A percentile compares a stretch with the other conserved stretches of the same genome.
Evolutionary conservation across 352 stramenopile species (phyloP).

Genomic region (Globisporangium iwayamae): DNA sequence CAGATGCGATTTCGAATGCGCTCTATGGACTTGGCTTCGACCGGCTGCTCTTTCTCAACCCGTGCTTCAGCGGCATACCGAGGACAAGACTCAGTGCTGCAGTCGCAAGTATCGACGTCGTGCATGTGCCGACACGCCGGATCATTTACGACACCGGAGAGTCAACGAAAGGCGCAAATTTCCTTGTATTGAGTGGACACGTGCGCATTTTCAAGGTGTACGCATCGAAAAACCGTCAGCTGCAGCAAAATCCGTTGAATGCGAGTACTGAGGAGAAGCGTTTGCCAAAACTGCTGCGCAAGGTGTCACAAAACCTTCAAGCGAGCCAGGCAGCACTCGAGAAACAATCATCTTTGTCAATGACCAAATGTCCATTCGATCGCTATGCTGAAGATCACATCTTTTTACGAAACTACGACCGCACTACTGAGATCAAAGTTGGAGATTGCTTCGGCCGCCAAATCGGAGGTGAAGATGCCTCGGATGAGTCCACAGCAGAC

Average conservation of each 20-base stretch:
- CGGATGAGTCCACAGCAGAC: neutral
- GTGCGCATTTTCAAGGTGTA: conserved; percentile 17
- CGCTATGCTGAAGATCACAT: conserved; percentile 27
- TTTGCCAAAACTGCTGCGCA: conserved; percentile 9
- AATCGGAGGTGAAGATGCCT: conserved; percentile 2
- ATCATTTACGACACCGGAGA: conserved; percentile 30
- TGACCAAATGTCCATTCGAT: conserved; percentile 16
- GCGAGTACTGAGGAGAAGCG: conserved; percentile 9
- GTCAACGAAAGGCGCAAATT: conserved; percentile 14
- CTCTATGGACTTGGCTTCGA: conserved; percentile 17
- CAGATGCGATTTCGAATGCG: neutral
- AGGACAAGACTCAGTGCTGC: conserved; percentile 15
- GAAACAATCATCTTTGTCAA: neutral
- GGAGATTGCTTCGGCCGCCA: conserved; percentile 27
- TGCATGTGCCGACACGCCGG: conserved; percentile 17
- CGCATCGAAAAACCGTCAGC: conserved; percentile 7
- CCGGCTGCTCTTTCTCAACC: conserved; percentile 19
- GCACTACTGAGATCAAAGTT: conserved; percentile 18
- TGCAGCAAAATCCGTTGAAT: neutral
- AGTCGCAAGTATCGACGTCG: conserved; percentile 15
- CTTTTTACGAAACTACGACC: conserved; percentile 31
- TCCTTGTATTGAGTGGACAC: conserved; percentile 21
- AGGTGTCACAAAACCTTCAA: neutral
- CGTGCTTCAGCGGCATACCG: conserved; percentile 24
- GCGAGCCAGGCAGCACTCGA: conserved; percentile 7